Evolutionary conservation across 2,329 filamentous ascomycete genomes (phyloP).

Genomic region (Endocalyx cinctus): DNA sequence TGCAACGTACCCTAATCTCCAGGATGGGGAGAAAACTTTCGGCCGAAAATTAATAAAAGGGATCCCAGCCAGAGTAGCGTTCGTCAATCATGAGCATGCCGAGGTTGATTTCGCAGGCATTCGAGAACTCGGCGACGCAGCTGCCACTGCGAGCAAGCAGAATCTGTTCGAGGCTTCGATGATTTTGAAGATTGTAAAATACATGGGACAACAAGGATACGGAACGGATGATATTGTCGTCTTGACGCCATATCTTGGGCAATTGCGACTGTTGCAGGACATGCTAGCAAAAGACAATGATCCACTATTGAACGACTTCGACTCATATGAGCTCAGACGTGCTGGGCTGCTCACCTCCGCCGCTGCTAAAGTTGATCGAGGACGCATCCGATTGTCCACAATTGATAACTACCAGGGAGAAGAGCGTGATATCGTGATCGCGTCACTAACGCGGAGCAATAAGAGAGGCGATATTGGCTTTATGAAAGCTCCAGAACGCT

Average conservation of each 20-base stretch:
- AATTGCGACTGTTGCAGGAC: conserved; percentile 54
- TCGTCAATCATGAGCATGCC: conserved; percentile 56
- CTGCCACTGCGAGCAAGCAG: conserved; percentile 48
- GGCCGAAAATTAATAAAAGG: conserved; percentile 47
- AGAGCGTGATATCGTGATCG: conserved; percentile 68
- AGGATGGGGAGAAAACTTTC: conserved; percentile 46
- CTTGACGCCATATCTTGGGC: conserved; percentile 68
- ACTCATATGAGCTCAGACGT: conserved; percentile 56
- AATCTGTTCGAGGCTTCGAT: conserved; percentile 65
- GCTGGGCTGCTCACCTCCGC: conserved; percentile 58
- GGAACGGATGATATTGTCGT: conserved; percentile 60
- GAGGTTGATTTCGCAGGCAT: conserved; percentile 44
- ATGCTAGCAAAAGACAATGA: conserved; percentile 54
- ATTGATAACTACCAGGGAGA: conserved; percentile 81
- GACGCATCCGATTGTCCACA: conserved; percentile 57
- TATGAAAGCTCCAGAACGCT: conserved; percentile 57
- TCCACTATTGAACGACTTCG: conserved; percentile 63
- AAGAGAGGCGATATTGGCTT: conserved; percentile 62
- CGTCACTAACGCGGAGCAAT: conserved; percentile 65
- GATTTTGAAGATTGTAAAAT: conserved; percentile 59
- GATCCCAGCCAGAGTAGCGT: conserved; percentile 56
- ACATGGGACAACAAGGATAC: conserved; percentile 69
- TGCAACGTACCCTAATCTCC: conserved; percentile 58
- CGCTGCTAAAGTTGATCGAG: conserved; percentile 46
- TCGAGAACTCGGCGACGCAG: conserved; percentile 46